Conservation (phyloP, 345 rosid genomes). For the Mangifera indica region DNA sequence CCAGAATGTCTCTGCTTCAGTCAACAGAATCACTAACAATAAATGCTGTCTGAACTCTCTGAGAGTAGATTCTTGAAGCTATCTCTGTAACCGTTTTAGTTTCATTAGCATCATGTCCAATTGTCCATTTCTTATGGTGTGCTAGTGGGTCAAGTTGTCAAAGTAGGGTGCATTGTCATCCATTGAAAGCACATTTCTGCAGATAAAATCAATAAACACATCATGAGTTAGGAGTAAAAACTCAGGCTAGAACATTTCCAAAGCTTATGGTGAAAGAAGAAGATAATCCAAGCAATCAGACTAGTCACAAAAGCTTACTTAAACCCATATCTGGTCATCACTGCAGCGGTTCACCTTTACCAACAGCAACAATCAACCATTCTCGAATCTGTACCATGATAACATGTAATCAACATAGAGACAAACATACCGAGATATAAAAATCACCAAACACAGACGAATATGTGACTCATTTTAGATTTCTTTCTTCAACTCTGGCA, state of each 20-base stretch:
- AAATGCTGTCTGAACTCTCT: slow-evolving; percentile 80
- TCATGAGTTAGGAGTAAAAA: neutral
- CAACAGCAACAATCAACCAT: slow-evolving; percentile 74
- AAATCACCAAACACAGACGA: neutral
- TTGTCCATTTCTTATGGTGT: slow-evolving; percentile 60
- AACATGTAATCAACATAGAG: neutral
- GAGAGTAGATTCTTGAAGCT: slow-evolving; percentile 34
- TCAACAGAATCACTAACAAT: slow-evolving; percentile 85
- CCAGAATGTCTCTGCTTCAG: slow-evolving; percentile 96
- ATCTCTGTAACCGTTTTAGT: slow-evolving; percentile 17
- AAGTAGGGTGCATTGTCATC: slow-evolving; percentile 78
- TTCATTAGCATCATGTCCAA: slow-evolving; percentile 26
- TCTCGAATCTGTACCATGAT: slow-evolving; percentile 49
- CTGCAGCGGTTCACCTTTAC: slow-evolving; percentile 93
- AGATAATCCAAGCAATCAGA: slow-evolving; percentile 10
- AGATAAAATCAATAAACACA: slow-evolving; percentile 15
- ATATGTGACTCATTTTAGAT: neutral
- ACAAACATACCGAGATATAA: neutral
- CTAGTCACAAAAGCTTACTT: slow-evolving; percentile 39
- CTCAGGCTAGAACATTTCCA: neutral
- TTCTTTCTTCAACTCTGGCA: neutral
- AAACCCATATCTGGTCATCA: slow-evolving; percentile 83
- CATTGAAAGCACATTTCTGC: slow-evolving; percentile 77
- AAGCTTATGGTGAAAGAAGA: slow-evolving; percentile 2
- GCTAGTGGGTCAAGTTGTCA: slow-evolving; percentile 76